Evolutionary conservation across 2,329 filamentous ascomycete genomes (phyloP), one percentile per base, ranked within the genome.

Genomic region (Aspergillus clavatus): DNA sequence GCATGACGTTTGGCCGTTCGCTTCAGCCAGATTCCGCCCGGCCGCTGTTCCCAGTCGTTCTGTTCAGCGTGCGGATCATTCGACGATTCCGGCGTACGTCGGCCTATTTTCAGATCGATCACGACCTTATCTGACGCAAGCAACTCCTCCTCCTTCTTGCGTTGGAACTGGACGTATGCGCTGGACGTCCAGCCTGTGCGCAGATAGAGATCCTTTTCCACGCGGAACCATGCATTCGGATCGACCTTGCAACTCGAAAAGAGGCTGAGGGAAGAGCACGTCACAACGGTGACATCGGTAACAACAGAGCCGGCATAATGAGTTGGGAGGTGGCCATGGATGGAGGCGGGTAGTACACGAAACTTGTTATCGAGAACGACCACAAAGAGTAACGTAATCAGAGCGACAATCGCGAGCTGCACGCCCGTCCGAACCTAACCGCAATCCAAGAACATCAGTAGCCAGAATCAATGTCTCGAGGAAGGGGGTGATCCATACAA

Each of bases 161-260:
- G 80, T 67, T 86, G 81, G 49, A 95, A 80, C 62, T 90, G 86
- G 21, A 96, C 67, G 65, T 87, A 96, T 24, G 88, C 89, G 61
- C 79, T 86, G 22, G 81, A 80, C 35, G 87, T 76, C 81, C 87
- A 88, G 41, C 82, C 79, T 47, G 79, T 80, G 50, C 81, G 81
- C 14, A 96, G 78, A 63, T 89, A 93, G 0, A 96, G 77, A 62
- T 96, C 89, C 71, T 95, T 96, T 54, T 95, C 86, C 51, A 96
- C 75, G 39, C 87, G 84, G 56, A 88, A 83, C 90, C 90, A 96
- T 45, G 79, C 73, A 35, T 81, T 72, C 28, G 76, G 68, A 59
- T 93, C 84, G 51, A 93, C 79, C 51, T 82, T 82, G 71, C 88
- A 95, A 36, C 79, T 84, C 3, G 85, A 84, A 47, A 91, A 84